Conservation (phyloP, 306 rosid genomes). For the Cucurbita ficifolia region DNA sequence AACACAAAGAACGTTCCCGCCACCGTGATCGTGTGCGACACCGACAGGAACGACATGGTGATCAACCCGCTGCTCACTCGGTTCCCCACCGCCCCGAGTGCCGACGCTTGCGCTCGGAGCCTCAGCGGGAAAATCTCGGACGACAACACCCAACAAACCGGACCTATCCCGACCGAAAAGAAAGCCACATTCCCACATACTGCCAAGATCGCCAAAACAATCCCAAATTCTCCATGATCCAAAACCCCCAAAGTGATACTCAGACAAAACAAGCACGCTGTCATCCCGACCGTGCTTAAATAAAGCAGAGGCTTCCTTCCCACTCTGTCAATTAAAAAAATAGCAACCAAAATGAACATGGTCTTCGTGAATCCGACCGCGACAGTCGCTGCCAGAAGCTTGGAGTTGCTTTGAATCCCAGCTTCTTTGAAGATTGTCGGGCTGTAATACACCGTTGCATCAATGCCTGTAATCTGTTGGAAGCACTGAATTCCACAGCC, state of each 20-base stretch:
- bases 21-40: constrained; percentile 34
- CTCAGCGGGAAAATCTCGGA: constrained; percentile 81
- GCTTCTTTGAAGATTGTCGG: constrained; percentile 71
- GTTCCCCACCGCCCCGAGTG: constrained; percentile 73
- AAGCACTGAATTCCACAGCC: constrained; percentile 88
- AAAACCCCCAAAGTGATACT: constrained; percentile 31
- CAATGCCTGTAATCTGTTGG: constrained; percentile 89
- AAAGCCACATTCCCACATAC: constrained; percentile 90
- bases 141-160: constrained; percentile 85
- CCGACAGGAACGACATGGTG: constrained; percentile 75
- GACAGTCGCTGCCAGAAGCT: constrained; percentile 72
- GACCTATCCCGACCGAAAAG: constrained; percentile 88
- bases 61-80: constrained; percentile 67
- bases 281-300: constrained; percentile 82
- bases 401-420: constrained; percentile 45
- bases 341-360: constrained; percentile 56
- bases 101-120: constrained; percentile 82
- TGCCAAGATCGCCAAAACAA: constrained; percentile 41
- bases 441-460: constrained; percentile 84
- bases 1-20: constrained; percentile 65
- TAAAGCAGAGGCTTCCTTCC: constrained; percentile 85
- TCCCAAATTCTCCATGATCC: constrained; percentile 33
- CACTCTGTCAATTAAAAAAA: constrained; percentile 51
- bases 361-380: constrained; percentile 82
- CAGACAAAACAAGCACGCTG: constrained; percentile 58